Percentiles rank a stretch among this genome's conserved stretches.
Conservation (phyloP, 179 eudicot species). For the Spinacia oleracea region DNA sequence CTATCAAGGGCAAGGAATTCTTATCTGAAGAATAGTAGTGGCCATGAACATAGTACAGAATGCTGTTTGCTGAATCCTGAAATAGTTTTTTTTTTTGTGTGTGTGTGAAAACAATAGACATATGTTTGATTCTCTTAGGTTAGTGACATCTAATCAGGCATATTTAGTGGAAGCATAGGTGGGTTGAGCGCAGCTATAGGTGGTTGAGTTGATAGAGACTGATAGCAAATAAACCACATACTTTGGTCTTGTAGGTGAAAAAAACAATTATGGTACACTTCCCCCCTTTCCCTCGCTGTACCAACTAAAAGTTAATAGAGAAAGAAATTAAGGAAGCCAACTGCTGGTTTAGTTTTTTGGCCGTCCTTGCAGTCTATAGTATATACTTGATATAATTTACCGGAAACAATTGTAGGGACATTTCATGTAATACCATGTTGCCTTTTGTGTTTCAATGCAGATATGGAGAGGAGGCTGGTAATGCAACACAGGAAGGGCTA, state of each 20-base stretch:
- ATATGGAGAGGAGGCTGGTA: constrained; percentile 90
- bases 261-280: neutral
- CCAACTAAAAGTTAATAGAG: neutral
- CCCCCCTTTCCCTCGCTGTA: no score
- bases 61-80: neutral
- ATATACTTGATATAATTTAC: neutral
- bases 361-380: neutral
- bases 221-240: neutral
- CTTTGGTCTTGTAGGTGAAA: neutral
- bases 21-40: neutral
- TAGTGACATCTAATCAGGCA: neutral
- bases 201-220: neutral
- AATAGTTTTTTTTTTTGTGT: no score
- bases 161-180: neutral
- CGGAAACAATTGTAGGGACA: neutral
- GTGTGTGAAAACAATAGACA: neutral
- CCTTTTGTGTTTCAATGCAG: constrained; percentile 37
- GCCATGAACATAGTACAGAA: neutral
- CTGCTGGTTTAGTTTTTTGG: neutral
- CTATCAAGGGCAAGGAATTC: neutral
- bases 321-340: neutral
- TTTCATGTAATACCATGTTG: neutral
- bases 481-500: constrained; percentile 77
- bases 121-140: neutral
- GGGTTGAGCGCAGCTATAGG: neutral